These are phyloP conservation scores for Chloropicon primus DNA, from an alignment of 139 green algal genomes.

Conservation along the genomic window DNA sequence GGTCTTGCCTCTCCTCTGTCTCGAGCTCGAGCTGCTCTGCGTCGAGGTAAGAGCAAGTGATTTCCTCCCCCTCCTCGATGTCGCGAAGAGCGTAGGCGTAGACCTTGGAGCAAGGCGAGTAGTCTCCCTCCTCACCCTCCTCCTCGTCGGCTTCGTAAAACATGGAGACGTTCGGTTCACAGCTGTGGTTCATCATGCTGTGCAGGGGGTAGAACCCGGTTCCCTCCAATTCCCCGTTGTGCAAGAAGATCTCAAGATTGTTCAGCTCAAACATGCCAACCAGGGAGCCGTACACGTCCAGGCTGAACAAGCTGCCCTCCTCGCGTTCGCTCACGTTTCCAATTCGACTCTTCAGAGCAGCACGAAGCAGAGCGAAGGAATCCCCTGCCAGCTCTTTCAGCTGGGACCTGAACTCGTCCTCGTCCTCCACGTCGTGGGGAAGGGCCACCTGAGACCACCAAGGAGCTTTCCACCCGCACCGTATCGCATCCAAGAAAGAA, in stretches of 20 bases:
- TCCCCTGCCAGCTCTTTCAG: not conserved
- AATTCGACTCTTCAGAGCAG: too few species aligned
- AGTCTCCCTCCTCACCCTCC: not conserved
- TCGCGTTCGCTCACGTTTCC: too few species aligned
- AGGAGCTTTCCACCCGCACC: not conserved
- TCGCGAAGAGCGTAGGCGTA: not conserved
- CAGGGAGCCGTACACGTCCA: not conserved
- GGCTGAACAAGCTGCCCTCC: not conserved
- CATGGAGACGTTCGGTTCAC: not conserved
- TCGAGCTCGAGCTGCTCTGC: not conserved
- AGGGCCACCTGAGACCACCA: not conserved
- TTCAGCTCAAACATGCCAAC: not conserved
- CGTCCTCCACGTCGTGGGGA: not conserved
- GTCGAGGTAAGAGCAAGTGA: not conserved
- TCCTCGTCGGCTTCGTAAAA: not conserved
- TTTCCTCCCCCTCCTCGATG: not conserved
- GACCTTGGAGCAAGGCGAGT: not conserved
- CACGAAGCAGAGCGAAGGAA: not conserved
- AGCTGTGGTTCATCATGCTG: not conserved
- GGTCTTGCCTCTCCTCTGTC: not conserved
- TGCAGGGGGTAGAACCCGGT: not conserved
- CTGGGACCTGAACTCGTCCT: not conserved
- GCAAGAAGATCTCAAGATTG: not conserved
- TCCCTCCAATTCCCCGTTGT: not conserved
- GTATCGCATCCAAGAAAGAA: not conserved